Percentiles rank a stretch among this genome's conserved stretches.
phyloP scores from a whole-genome alignment of 139 green algal genomes.

The Volvox reticuliferus region DNA sequence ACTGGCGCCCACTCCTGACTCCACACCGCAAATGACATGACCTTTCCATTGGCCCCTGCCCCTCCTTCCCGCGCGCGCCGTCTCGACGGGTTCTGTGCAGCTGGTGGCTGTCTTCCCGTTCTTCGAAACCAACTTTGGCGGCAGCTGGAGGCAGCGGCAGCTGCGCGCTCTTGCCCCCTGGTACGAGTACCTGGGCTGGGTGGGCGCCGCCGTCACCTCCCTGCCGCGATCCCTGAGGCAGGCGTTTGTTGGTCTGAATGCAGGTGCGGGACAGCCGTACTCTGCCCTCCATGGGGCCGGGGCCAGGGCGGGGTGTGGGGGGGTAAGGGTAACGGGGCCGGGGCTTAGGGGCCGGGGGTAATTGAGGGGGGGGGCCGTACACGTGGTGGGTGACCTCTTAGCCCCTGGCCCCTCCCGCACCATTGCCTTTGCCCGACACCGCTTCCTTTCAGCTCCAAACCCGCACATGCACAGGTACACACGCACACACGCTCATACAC shows the following conservation, averaged over 20 bases:
- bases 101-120: conserved; percentile 43
- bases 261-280: background rate
- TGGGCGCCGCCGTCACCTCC: background rate
- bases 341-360: too few species aligned
- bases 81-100: background rate
- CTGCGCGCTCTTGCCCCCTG: conserved; percentile 6
- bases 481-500: too few species aligned
- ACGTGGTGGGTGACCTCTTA: too few species aligned
- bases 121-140: conserved; percentile 25
- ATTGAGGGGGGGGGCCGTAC: too few species aligned
- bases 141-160: conserved; percentile 20
- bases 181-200: background rate
- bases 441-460: too few species aligned
- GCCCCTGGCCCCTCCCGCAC: too few species aligned
- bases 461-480: too few species aligned
- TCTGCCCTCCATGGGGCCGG: background rate
- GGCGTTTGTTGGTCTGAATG: conserved; percentile 19
- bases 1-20: too few species aligned
- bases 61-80: background rate
- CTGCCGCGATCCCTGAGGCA: background rate
- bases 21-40: too few species aligned
- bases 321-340: background rate
- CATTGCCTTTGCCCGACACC: too few species aligned
- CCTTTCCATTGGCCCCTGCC: too few species aligned
- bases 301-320: background rate